Percentiles rank a stretch among this genome's conserved stretches.
Conservation (phyloP, 2,329 filamentous ascomycete genomes). For the Ustulina deusta region DNA sequence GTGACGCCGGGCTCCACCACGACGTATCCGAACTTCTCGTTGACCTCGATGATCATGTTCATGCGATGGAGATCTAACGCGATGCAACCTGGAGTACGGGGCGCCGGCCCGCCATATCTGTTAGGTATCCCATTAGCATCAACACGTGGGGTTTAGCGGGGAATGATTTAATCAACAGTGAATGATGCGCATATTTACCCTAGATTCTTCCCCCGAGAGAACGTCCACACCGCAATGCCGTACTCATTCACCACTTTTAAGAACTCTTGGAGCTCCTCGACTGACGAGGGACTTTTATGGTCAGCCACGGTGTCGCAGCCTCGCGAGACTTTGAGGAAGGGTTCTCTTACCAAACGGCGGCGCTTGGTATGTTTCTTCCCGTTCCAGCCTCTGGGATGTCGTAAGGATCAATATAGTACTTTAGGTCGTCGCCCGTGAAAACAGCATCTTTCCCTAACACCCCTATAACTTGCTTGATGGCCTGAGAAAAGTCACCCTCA, state of each 20-base stretch:
- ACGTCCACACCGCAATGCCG: slow-evolving; percentile 49
- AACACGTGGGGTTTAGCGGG: neutral
- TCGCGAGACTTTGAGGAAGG: neutral
- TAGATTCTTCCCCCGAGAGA: slow-evolving; percentile 55
- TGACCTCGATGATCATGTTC: slow-evolving; percentile 59
- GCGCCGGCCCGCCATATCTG: slow-evolving; percentile 63
- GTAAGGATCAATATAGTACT: slow-evolving; percentile 61
- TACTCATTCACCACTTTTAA: slow-evolving; percentile 50
- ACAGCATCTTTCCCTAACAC: slow-evolving; percentile 56
- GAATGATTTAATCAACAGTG: neutral
- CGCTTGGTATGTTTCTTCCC: slow-evolving; percentile 57
- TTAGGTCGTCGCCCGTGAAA: slow-evolving; percentile 53
- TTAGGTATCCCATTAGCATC: slow-evolving; percentile 19
- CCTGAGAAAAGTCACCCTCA: slow-evolving; percentile 53
- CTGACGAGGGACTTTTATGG: slow-evolving; percentile 49
- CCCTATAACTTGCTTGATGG: slow-evolving; percentile 52
- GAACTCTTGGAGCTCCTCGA: slow-evolving; percentile 51
- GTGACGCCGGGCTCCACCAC: slow-evolving; percentile 62
- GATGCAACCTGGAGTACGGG: slow-evolving; percentile 58
- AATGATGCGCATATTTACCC: slow-evolving; percentile 50
- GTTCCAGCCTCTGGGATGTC: slow-evolving; percentile 57
- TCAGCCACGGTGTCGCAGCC: neutral
- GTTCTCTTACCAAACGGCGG: slow-evolving; percentile 55
- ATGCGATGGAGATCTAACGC: slow-evolving; percentile 60
- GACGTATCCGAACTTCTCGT: slow-evolving; percentile 57